These are phyloP conservation scores for Penicillium sp. DNA, from an alignment of 2,329 filamentous ascomycete genomes.

Conservation along the genomic window DNA sequence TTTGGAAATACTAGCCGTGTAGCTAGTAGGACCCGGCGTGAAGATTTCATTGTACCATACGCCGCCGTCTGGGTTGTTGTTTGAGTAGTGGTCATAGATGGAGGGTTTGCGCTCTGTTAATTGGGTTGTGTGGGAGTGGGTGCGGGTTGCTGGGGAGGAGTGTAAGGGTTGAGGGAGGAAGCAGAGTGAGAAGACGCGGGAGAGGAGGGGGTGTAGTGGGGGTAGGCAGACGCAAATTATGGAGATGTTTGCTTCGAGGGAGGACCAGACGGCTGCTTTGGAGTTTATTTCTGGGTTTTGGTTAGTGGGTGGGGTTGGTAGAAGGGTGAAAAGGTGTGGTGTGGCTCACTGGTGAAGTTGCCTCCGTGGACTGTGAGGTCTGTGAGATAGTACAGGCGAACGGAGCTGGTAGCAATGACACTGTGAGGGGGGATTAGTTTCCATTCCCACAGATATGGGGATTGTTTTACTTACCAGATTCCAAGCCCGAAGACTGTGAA, in stretches of 20 bases:
- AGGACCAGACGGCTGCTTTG: slow-evolving; percentile 32
- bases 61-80: slow-evolving; percentile 2
- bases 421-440: slow-evolving; percentile 11
- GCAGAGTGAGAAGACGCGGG: slow-evolving; percentile 25
- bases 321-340: neutral
- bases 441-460: neutral
- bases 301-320: neutral
- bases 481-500: slow-evolving; percentile 32
- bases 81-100: slow-evolving; percentile 3
- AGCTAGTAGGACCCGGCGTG: slow-evolving; percentile 16
- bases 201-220: slow-evolving; percentile 28
- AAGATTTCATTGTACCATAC: slow-evolving; percentile 22
- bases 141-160: slow-evolving; percentile 16
- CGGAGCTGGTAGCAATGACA: slow-evolving; percentile 30
- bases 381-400: slow-evolving; percentile 23
- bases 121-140: slow-evolving; percentile 4
- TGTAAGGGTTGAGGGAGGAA: slow-evolving; percentile 19
- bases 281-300: slow-evolving; percentile 22
- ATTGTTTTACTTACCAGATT: slow-evolving; percentile 23
- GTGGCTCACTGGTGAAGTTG: slow-evolving; percentile 24
- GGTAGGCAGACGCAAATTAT: slow-evolving; percentile 35
- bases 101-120: slow-evolving; percentile 14
- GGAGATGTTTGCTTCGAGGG: slow-evolving; percentile 32
- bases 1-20: slow-evolving; percentile 30
- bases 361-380: slow-evolving; percentile 10